Evolutionary conservation across 148 eudicot species (phyloP), one percentile per base, ranked within the genome.

Genomic region (Rhododendron ovatum): DNA sequence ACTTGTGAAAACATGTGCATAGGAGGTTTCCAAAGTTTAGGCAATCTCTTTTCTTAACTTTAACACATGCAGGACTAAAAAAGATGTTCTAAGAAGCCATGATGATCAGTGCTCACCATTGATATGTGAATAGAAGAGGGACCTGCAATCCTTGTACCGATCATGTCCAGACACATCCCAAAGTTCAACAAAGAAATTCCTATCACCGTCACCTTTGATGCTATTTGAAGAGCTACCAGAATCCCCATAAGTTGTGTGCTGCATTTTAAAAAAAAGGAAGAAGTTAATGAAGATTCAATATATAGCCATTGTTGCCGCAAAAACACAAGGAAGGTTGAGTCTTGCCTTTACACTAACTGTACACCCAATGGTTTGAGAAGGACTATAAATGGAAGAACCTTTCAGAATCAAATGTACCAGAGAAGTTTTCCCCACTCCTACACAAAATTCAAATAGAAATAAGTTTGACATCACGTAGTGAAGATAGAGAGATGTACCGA

Each of bases 111-210:
- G 65, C 91, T 89, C 78, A 95, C 98, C 98, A 82, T 95, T 95
- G 74, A 95, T 93, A 81, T 95, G 96, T 20, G 97, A 92, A 87
- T 96, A 96, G 85, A 96, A 96, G 53, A 96, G 92, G 85, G 98
- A 95, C 53, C 99, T 95, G 83, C 98, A 95, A 83, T 94, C 98
- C 90, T 94, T 94, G 88, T 96, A 96, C 22, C 98, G 92, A 12
- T 96, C 99, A 90, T 96, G 98, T 57, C 99, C 99, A 65, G 98
- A 94, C 50, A 96, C 91, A 92, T 96, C 99, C 99, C 98, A 95
- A 17, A 96, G 92, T 87, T 96, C 99, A 81, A 96, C 87, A 88
- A 96, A 96, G 87, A 96, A 96, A 82, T 95, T 96, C 90, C 99
- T 91, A 59, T 93, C 98, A 24, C 88, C 85, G 63, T 96, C 98